These are phyloP conservation scores for Bathelium albidoporum DNA, from an alignment of 495 filamentous ascomycete species.

Conservation along the genomic window DNA sequence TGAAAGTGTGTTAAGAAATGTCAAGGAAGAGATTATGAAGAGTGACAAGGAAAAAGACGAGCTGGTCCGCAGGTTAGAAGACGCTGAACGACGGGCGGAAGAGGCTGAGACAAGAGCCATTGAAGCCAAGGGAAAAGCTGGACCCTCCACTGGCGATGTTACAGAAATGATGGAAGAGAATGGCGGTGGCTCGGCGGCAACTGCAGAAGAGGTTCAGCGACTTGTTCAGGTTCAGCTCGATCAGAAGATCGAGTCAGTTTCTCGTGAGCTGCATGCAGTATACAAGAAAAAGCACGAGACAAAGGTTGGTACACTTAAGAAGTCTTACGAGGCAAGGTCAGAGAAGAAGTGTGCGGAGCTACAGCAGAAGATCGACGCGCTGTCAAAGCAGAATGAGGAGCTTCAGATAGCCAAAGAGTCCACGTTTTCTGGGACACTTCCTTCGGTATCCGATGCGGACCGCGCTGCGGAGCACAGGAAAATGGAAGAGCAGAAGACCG, in stretches of 20 bases:
- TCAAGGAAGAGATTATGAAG: constrained; percentile 70
- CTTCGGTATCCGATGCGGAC: constrained; percentile 25
- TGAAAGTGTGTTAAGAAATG: constrained; percentile 63
- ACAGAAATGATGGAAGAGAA: constrained; percentile 12
- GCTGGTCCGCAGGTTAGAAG: constrained; percentile 57
- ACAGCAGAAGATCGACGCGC: constrained; percentile 55
- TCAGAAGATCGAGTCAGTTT: constrained; percentile 83
- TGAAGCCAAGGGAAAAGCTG: constrained; percentile 26
- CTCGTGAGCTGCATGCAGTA: constrained; percentile 76
- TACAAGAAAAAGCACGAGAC: constrained; percentile 96
- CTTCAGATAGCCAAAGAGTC: constrained; percentile 53
- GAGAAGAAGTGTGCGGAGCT: constrained; percentile 74
- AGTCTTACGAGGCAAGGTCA: constrained; percentile 82
- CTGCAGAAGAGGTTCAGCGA: constrained; percentile 19
- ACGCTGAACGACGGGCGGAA: constrained; percentile 56
- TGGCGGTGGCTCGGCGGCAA: constrained; percentile 7
- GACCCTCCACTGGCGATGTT: constrained; percentile 14
- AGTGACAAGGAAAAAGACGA: constrained; percentile 67
- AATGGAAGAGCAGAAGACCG: constrained; percentile 41
- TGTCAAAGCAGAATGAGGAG: constrained; percentile 63
- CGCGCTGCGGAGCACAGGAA: constrained; percentile 38
- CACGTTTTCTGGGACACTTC: constrained; percentile 50
- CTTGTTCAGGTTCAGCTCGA: constrained; percentile 36
- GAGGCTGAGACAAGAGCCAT: constrained; percentile 32
- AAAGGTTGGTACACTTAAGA: constrained; percentile 89